Conservation (phyloP, 2,329 filamentous ascomycete species). For the Apiospora phragmitis region DNA sequence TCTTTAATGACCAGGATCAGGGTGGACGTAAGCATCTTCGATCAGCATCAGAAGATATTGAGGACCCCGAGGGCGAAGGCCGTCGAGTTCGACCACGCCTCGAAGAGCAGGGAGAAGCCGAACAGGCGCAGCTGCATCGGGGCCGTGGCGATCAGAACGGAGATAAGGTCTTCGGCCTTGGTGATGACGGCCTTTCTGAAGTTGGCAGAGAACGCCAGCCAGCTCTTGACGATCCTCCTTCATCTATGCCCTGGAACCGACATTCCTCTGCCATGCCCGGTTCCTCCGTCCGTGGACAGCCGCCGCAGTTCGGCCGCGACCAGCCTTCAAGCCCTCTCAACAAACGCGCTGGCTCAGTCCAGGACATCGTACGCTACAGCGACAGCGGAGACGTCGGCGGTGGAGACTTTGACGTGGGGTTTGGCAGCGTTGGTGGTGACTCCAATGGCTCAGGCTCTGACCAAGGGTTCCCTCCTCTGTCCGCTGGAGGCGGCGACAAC, state of each 20-base stretch:
- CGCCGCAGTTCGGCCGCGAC: conserved; percentile 37
- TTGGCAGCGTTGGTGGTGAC: conserved; percentile 24
- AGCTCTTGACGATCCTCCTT: conserved; percentile 66
- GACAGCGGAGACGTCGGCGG: conserved; percentile 37
- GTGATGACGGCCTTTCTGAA: conserved; percentile 24
- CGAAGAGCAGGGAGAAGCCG: conserved; percentile 20
- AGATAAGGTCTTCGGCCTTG: conserved; percentile 23
- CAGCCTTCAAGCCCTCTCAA: conserved; percentile 42
- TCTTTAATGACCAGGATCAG: conserved; percentile 19
- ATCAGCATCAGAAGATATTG: conserved; percentile 45
- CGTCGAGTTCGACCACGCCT: conserved; percentile 41
- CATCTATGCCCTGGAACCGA: conserved; percentile 55
- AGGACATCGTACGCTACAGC: conserved; percentile 48
- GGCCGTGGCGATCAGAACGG: conserved; percentile 24
- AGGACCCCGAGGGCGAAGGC: conserved; percentile 33
- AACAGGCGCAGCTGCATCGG: conserved; percentile 19
- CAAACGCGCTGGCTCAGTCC: conserved; percentile 33
- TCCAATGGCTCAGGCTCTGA: conserved; percentile 17
- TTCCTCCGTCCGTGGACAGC: conserved; percentile 45
- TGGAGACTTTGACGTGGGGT: conserved; percentile 36
- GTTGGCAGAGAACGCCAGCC: conserved; percentile 55
- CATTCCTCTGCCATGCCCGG: conserved; percentile 46
- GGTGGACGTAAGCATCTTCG: conserved; percentile 37
- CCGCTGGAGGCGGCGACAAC: neutral
- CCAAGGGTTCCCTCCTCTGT: conserved; percentile 24